Evolutionary conservation across 2,329 filamentous ascomycete genomes (phyloP), one percentile per base, ranked within the genome.

Genomic region (Piedraia hortae): DNA sequence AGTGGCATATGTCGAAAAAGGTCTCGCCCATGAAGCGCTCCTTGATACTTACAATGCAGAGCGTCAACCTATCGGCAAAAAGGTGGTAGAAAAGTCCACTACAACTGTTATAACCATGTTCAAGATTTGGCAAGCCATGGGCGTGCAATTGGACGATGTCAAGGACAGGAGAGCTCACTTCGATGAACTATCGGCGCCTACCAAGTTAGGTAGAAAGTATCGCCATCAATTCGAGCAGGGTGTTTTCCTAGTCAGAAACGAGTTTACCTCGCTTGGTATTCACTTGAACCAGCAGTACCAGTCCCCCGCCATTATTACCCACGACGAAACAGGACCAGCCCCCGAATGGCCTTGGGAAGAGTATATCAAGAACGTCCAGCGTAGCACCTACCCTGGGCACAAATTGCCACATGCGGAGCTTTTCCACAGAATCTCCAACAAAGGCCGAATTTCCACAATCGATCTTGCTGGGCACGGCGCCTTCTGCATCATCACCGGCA

Each of bases 341-440:
- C 10, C 24, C 11, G 12, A 11, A 27, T n/a, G 25, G 28, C 4
- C 30, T 26, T 3, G 28, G 2, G 31, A 44, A 12, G 32, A 44
- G 9, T 48, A 59, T 26, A 32, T 36, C 6, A 26, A 37, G 21
- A 21, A 34, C 15, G 28, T 31, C 22, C 34, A 42, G 0, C 43
- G 53, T 5, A 33, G 51, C 22, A 64, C 62, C 2, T 60, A 53
- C 29, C 62, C 62, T 0, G 63, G 62, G 4, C 44, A 44, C 13
- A 47, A 59, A 1, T 40, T 68, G 13, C 62, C 63, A 3, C 62
- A 69, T 34, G 59, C 46, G 1, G 67, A 62, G 62, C 41, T 68
- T 57, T 62, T 39, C 48, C 47, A 10, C 32, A 44, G 4, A 32
- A 47, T 6, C 53, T 59, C 6, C 34, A 31, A 49, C 43, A 5